Evolutionary conservation across 2,329 filamentous ascomycete genomes (phyloP).

Genomic region (Amauroascus niger): DNA sequence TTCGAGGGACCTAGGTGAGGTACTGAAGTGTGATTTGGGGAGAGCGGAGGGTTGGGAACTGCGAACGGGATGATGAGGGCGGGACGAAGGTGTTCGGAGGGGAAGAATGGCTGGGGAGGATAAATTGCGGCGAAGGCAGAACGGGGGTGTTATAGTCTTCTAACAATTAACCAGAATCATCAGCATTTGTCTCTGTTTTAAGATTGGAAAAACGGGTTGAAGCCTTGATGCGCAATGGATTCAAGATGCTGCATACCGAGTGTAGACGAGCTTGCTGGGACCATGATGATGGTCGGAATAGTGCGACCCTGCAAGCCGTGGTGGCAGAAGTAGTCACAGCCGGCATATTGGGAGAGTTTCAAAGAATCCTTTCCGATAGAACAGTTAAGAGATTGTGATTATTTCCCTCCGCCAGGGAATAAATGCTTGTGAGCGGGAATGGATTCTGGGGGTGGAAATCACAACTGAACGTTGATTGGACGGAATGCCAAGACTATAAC

Average conservation of each 20-base stretch:
- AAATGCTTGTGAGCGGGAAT: not conserved
- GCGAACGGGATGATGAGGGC: slow-evolving; percentile 20
- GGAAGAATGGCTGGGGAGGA: slow-evolving; percentile 11
- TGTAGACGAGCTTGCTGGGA: not conserved
- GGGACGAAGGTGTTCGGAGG: slow-evolving; percentile 11
- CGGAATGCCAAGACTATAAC: not conserved
- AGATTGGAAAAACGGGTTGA: too few species aligned
- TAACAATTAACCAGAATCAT: not conserved
- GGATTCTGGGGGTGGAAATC: not conserved
- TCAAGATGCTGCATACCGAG: slow-evolving; percentile 12
- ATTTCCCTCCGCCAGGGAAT: not conserved
- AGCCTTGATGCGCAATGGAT: slow-evolving; percentile 13
- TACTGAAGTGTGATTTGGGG: slow-evolving; percentile 4
- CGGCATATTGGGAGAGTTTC: not conserved
- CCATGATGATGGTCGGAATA: not conserved
- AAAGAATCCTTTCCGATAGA: not conserved
- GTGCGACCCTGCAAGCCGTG: not conserved
- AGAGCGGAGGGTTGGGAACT: slow-evolving; percentile 12
- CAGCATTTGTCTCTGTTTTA: too few species aligned
- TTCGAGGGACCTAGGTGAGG: slow-evolving; percentile 1
- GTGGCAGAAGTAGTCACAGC: not conserved
- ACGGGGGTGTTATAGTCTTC: not conserved
- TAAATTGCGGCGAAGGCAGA: not conserved
- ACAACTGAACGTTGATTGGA: not conserved
- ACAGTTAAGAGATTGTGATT: not conserved